phyloP scores from a whole-genome alignment of 768 basidiomycete species.

The Pluteus cervinus region DNA sequence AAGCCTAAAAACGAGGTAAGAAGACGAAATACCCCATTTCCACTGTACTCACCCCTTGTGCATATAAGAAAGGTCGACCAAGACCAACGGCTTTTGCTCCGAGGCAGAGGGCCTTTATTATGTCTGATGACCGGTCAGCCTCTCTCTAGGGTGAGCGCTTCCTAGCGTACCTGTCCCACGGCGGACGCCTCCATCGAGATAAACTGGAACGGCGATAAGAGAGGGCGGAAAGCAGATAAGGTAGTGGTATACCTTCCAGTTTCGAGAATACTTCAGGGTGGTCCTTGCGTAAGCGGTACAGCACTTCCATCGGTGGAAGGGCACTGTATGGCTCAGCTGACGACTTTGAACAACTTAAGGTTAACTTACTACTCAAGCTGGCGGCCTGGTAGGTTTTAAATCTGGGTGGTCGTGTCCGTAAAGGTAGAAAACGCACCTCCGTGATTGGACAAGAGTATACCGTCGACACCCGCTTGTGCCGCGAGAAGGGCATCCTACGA shows the following conservation, averaged over 20 bases:
- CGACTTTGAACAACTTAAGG: constrained; percentile 12
- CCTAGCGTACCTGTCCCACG: constrained; percentile 64
- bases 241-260: constrained; percentile 49
- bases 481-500: constrained; percentile 81
- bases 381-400: constrained; percentile 38
- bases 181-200: constrained; percentile 75
- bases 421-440: constrained; percentile 49
- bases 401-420: constrained; percentile 3
- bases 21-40: background rate
- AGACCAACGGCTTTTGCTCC: constrained; percentile 86
- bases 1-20: constrained; percentile 42
- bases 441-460: constrained; percentile 87
- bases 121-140: constrained; percentile 38
- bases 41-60: constrained; percentile 56
- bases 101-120: constrained; percentile 85
- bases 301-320: constrained; percentile 71
- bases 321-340: constrained; percentile 39
- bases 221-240: constrained; percentile 5
- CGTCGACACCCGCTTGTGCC: constrained; percentile 77
- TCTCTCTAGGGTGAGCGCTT: background rate
- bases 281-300: constrained; percentile 65
- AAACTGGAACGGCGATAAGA: constrained; percentile 41
- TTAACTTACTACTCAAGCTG: constrained; percentile 71
- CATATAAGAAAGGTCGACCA: constrained; percentile 82
- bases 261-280: constrained; percentile 71